These are phyloP conservation scores for Alternaria sp. DNA, from an alignment of 2,329 filamentous ascomycete species.

Conservation along the genomic window DNA sequence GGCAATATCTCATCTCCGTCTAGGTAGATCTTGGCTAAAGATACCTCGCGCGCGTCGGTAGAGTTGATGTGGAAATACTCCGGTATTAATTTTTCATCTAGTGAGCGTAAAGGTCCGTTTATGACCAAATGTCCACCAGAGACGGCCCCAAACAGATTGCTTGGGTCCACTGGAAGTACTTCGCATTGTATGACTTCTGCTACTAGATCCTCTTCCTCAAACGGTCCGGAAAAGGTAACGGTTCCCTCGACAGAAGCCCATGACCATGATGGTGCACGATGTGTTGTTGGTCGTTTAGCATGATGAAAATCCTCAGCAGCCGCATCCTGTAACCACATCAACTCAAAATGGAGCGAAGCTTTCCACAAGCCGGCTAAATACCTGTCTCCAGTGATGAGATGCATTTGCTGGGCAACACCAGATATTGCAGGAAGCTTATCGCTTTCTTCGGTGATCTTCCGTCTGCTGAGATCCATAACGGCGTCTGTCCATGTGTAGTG, in stretches of 20 bases:
- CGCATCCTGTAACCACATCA: background rate
- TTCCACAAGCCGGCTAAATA: background rate
- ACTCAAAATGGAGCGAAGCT: background rate
- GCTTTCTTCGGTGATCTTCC: background rate
- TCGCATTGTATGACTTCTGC: background rate
- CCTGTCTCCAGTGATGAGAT: background rate
- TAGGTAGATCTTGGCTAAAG: background rate
- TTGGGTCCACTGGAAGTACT: background rate
- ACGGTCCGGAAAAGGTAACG: background rate
- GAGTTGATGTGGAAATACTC: background rate
- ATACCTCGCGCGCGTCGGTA: background rate
- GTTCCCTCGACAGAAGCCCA: background rate
- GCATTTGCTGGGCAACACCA: background rate
- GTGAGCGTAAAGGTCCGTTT: background rate
- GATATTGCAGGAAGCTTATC: background rate
- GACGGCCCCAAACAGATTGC: background rate
- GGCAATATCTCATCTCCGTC: background rate
- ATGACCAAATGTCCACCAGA: background rate
- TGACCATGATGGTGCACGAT: constrained; percentile 2
- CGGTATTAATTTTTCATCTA: background rate
- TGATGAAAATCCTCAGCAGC: background rate
- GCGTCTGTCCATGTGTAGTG: background rate
- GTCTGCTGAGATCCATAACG: background rate
- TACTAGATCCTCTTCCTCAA: background rate
- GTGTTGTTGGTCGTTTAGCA: background rate